A percentile compares a stretch with the other conserved stretches of the same genome.
Evolutionary conservation across 495 filamentous ascomycete species (phyloP).

Genomic region (Neohortaea acidophila): DNA sequence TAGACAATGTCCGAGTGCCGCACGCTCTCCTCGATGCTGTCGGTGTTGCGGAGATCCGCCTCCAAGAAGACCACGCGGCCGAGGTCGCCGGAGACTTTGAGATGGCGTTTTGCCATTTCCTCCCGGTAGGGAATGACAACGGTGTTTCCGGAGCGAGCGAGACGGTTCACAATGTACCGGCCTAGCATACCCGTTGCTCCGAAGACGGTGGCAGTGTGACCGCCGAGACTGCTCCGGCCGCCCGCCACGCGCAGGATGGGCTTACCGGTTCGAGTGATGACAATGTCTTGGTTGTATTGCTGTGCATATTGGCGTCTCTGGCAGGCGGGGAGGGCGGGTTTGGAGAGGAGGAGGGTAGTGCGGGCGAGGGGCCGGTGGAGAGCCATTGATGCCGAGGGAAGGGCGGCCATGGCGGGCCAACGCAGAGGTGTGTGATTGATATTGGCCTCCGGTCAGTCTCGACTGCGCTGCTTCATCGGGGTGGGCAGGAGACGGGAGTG

Average conservation of each 20-base stretch:
- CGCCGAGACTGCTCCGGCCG: conserved; percentile 22
- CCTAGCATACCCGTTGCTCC: conserved; percentile 93
- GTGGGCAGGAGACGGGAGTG: too few relatives aligned
- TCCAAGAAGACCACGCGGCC: conserved; percentile 81
- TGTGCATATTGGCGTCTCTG: neutral
- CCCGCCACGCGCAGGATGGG: conserved; percentile 30
- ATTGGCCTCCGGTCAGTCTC: too few relatives aligned
- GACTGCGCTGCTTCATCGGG: too few relatives aligned
- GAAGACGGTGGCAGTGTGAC: conserved; percentile 93
- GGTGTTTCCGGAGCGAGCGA: conserved; percentile 54
- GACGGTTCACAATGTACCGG: conserved; percentile 90
- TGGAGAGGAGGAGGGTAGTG: conserved; percentile 3
- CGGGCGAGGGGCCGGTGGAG: conserved; percentile 15
- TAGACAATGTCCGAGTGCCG: conserved; percentile 94
- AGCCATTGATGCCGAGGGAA: conserved; percentile 13
- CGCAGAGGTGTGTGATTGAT: too few relatives aligned
- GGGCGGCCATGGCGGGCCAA: conserved; percentile 17
- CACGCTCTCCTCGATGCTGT: conserved; percentile 90
- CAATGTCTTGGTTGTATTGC: conserved; percentile 22
- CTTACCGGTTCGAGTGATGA: conserved; percentile 30
- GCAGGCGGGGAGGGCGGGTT: neutral
- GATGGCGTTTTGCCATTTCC: conserved; percentile 92
- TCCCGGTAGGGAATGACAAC: conserved; percentile 89
- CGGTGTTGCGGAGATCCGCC: conserved; percentile 88
- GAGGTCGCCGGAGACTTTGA: conserved; percentile 89